phyloP scores from a whole-genome alignment of 129 eudicot species.

The Tanacetum coccineum region DNA sequence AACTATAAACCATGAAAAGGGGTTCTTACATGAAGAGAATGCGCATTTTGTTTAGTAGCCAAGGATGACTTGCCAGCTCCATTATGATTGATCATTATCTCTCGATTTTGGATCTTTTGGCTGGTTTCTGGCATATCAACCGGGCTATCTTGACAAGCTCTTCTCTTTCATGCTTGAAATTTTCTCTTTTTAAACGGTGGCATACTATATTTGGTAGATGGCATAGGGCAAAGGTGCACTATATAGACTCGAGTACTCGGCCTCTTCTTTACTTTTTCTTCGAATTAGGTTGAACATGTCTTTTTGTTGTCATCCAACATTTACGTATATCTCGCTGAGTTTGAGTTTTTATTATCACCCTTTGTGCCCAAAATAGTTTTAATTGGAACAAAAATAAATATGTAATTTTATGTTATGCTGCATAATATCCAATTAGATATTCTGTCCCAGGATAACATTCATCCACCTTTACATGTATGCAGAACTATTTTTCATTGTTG shows the following conservation, averaged over 20 bases:
- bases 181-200: neutral
- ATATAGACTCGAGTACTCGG: neutral
- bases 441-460: too few relatives aligned
- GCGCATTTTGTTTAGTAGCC: constrained; percentile 36
- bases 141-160: constrained; percentile 34
- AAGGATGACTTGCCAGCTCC: constrained; percentile 42
- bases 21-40: constrained; percentile 27
- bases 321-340: neutral
- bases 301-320: neutral
- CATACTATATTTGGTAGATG: neutral
- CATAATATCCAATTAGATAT: too few relatives aligned
- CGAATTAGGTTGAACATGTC: neutral
- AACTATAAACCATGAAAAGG: constrained; percentile 2
- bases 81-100: constrained; percentile 15
- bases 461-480: too few relatives aligned
- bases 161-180: constrained; percentile 30
- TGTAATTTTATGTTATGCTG: too few relatives aligned
- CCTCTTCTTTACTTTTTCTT: neutral
- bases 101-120: constrained; percentile 7
- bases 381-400: too few relatives aligned
- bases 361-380: too few relatives aligned
- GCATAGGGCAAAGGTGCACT: neutral
- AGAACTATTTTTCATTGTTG: too few relatives aligned
- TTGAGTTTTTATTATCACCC: too few relatives aligned
- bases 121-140: constrained; percentile 35